Evolutionary conservation across 2,329 filamentous ascomycete genomes (phyloP).

Genomic region (Neopestalotiopsis clavispora): DNA sequence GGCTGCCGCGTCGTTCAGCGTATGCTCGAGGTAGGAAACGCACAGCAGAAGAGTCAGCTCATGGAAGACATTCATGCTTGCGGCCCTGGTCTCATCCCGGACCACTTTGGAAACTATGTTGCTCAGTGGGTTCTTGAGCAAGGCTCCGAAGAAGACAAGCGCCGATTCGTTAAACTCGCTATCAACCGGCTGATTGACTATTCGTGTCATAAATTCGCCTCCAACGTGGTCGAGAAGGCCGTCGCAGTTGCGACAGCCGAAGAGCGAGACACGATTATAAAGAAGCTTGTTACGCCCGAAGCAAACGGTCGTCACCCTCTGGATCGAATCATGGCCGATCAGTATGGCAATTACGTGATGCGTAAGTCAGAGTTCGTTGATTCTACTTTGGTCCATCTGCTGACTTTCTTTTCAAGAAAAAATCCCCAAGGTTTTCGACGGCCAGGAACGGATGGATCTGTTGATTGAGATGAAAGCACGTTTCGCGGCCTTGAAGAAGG

Average conservation of each 20-base stretch:
- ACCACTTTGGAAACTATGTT: conserved; percentile 96
- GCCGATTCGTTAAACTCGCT: conserved; percentile 75
- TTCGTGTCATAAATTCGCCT: conserved; percentile 95
- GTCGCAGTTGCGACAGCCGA: conserved; percentile 72
- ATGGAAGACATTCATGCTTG: conserved; percentile 79
- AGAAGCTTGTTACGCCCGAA: conserved; percentile 62
- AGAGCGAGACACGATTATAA: conserved; percentile 73
- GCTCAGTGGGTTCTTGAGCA: conserved; percentile 88
- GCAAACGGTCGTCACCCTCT: conserved; percentile 73
- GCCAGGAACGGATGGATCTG: not conserved
- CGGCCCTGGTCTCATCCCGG: conserved; percentile 74
- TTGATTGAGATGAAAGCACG: conserved; percentile 61
- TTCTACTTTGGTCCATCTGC: conserved; percentile 21
- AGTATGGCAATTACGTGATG: conserved; percentile 95
- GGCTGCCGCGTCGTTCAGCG: conserved; percentile 94
- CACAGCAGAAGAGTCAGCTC: conserved; percentile 72
- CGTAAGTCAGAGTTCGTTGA: conserved; percentile 67
- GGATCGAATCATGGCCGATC: conserved; percentile 81
- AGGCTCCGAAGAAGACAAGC: conserved; percentile 74
- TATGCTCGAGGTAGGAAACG: conserved; percentile 82
- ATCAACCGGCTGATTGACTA: conserved; percentile 72
- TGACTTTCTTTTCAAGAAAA: conserved; percentile 66
- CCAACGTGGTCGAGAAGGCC: conserved; percentile 96
- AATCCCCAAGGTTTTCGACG: conserved; percentile 39
- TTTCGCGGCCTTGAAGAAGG: conserved; percentile 64